phyloP scores from a whole-genome alignment of 1,284 basidiomycete genomes.

The Naganishia albida region DNA sequence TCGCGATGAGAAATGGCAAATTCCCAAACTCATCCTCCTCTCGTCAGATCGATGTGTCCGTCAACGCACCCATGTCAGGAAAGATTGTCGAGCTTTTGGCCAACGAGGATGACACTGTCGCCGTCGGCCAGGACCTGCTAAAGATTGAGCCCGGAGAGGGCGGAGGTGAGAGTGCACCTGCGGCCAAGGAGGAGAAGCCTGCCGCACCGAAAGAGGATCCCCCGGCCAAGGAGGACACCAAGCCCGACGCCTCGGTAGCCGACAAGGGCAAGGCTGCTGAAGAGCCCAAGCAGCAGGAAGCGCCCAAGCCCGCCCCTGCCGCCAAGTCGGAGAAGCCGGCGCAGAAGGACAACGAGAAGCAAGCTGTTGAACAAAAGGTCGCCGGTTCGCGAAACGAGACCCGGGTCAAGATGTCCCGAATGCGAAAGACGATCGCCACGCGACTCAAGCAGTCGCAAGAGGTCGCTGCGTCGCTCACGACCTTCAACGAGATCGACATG shows the following conservation, averaged over 20 bases:
- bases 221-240: slow-evolving; percentile 50
- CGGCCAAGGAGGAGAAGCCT: slow-evolving; percentile 55
- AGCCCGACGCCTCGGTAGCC: slow-evolving; percentile 43
- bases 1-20: slow-evolving; percentile 10
- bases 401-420: slow-evolving; percentile 94
- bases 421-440: slow-evolving; percentile 95
- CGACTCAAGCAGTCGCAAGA: slow-evolving; percentile 98
- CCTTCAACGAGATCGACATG: slow-evolving; percentile 99
- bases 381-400: slow-evolving; percentile 71
- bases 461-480: slow-evolving; percentile 92
- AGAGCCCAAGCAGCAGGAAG: slow-evolving; percentile 42
- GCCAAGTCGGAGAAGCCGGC: slow-evolving; percentile 38
- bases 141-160: slow-evolving; percentile 82
- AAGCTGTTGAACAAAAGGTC: slow-evolving; percentile 36
- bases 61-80: slow-evolving; percentile 88
- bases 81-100: slow-evolving; percentile 85
- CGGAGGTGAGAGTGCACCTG: slow-evolving; percentile 54
- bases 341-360: slow-evolving; percentile 45
- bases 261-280: slow-evolving; percentile 46
- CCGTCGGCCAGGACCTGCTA: slow-evolving; percentile 93
- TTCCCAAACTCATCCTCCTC: slow-evolving; percentile 28
- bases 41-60: slow-evolving; percentile 88
- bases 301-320: slow-evolving; percentile 35
- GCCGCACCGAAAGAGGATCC: slow-evolving; percentile 54
- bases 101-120: slow-evolving; percentile 89